Base-by-base conservation (phyloP, 352 stramenopile genomes). In the Phytophthora megakarya region DNA sequence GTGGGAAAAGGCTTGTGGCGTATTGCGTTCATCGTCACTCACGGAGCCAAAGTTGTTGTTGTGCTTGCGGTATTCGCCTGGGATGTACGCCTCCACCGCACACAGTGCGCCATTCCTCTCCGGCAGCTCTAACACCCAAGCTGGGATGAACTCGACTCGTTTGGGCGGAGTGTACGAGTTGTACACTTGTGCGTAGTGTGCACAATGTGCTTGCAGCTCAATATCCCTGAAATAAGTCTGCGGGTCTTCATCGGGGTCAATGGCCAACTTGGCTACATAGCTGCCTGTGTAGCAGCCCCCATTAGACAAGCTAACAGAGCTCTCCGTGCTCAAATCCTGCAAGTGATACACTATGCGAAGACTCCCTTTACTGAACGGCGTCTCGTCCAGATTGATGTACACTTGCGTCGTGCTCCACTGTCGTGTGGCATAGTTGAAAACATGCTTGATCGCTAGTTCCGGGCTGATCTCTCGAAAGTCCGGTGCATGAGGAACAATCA, bases 1-100 rank as follows among this genome's bases (percentile, higher is more conserved):
- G 40, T 97, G 92, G 1, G 89, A 98, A 63, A 98, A 98, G 3
- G 96, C 90, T 48, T 95, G 86, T 16, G 86, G 86, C 1, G 86
- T 95, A 61, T 92, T 95, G 42, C 86, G 84, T 52, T 93, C 84
- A 55, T 92, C 82, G 35, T 95, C 84, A 45, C 84, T 95, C 21
- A 95, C 86, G 2, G 74, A 92, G 6, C 86, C 86, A 61, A 93
- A 93, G 59, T 95, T 95, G 75, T 95, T 93, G 76, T 95, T 95
- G 73, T 95, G 86, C 45, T 95, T 95, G 69, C 84, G 84, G 54
- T 95, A 95, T 44, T 95, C 86, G 9, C 86, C 86, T 11, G 74
- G 68, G 15, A 95, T 95, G 56, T 92, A 95, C 32, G 82, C 74
- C 58, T 95, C 86, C 15, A 95, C 86, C 2, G 82, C 86, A 51